Evolutionary conservation across 345 rosid genomes (phyloP), one percentile per base, ranked within the genome.

Genomic region (Rhodamnia argentea): DNA sequence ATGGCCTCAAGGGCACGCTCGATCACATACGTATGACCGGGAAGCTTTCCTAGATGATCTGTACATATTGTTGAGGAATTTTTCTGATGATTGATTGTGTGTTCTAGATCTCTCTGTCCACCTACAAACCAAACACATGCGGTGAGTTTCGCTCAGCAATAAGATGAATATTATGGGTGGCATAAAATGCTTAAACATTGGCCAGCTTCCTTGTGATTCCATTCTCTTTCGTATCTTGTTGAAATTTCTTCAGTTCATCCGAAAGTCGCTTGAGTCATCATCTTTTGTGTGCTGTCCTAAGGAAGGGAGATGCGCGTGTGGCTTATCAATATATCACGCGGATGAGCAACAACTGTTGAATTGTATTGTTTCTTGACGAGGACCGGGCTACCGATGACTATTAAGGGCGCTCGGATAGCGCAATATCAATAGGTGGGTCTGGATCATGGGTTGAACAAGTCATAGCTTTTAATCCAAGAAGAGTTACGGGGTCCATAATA

Each of bases 41-140:
- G 82, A 76, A 82, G 24, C 27, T 87, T 87, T 47, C 86, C 86
- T 4, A 44, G 51, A 54, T 84, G 88, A 82, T 29, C 75, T 62
- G 15, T 9, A 62, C 23, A 62, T 40, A n/a, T 6, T 14, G 51
- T 82, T 10, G 47, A 13, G 84, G 24, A 47, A 44, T 4, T 82
- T 64, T 82, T 47, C 52, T 24, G 23, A 81, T 16, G 83, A 81
- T 83, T 42, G 0, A 3, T 83, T 29, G 10, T 29, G 85, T 58
- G 11, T 18, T 84, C 74, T 29, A 11, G 22, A 6, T 84, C 24
- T 54, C 88, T 85, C n/a, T 89, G 23, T 62, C 42, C 42, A 62
- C 40, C 9, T 14, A 62, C 18, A 29, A 62, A 29, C 75, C 40
- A 29, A 62, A 62, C 29, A 20, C 42, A 15, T 62, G 22, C 42